Conservation (phyloP, 2,329 filamentous ascomycete genomes). For the Beauveria australis region DNA sequence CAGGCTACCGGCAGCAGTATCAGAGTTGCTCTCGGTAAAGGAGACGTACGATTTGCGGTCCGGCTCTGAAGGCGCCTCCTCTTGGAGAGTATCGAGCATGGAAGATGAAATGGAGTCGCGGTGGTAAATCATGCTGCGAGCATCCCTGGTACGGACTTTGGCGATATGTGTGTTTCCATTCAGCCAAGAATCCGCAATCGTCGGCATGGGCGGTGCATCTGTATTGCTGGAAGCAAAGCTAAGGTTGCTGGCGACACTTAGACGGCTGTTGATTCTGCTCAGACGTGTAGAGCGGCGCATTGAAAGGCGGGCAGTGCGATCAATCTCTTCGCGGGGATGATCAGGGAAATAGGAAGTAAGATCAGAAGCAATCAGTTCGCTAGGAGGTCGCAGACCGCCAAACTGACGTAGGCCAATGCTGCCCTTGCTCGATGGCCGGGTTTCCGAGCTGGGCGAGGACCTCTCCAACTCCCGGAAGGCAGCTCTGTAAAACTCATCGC, state of each 20-base stretch:
- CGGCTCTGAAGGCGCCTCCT: conserved; percentile 79
- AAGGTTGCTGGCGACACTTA: conserved; percentile 88
- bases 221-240: conserved; percentile 88
- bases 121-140: conserved; percentile 41
- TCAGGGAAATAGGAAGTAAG: conserved; percentile 96
- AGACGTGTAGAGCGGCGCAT: conserved; percentile 83
- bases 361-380: conserved; percentile 94
- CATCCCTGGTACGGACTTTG: conserved; percentile 34
- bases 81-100: conserved; percentile 79
- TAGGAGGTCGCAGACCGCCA: conserved; percentile 85
- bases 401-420: conserved; percentile 66
- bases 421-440: conserved; percentile 29
- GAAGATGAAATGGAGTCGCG: conserved; percentile 86
- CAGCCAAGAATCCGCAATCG: conserved; percentile 90
- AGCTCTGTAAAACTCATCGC: conserved; percentile 58
- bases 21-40: conserved; percentile 66
- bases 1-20: conserved; percentile 60
- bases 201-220: conserved; percentile 90
- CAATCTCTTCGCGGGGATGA: conserved; percentile 87
- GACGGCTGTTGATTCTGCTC: conserved; percentile 83
- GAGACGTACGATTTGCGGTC: conserved; percentile 96
- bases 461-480: conserved; percentile 51
- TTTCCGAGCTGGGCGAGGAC: conserved; percentile 38
- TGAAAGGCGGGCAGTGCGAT: conserved; percentile 87
- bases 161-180: conserved; percentile 36